A percentile compares a stretch with the other conserved stretches of the same genome.
Conservation (phyloP, 768 basidiomycete genomes). For the Pulveroboletus sp. region DNA sequence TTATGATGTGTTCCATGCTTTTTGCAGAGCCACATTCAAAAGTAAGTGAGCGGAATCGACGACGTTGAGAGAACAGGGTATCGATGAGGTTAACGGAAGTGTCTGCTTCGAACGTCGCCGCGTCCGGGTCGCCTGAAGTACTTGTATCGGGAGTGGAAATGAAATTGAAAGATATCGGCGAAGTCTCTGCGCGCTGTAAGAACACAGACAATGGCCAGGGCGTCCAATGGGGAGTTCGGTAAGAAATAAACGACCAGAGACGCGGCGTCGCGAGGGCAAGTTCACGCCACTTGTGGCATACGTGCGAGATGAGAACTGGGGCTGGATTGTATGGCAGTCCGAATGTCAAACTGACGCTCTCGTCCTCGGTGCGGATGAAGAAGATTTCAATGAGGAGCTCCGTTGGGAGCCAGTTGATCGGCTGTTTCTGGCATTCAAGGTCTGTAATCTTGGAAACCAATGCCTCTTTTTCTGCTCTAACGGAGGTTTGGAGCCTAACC, state of each 20-base stretch:
- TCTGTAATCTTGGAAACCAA: constrained; percentile 30
- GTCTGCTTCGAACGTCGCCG: constrained; percentile 12
- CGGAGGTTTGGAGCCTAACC: constrained; percentile 34
- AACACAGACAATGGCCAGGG: constrained; percentile 27
- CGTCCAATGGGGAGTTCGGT: constrained; percentile 25
- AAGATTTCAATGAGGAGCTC: constrained; percentile 50
- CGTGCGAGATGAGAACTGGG: constrained; percentile 44
- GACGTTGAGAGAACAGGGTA: constrained; percentile 18
- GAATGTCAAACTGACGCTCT: constrained; percentile 20
- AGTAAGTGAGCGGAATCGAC: constrained; percentile 33
- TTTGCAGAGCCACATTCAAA: constrained; percentile 30
- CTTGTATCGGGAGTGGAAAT: constrained; percentile 16
- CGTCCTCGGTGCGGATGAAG: constrained; percentile 26
- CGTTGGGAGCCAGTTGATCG: constrained; percentile 50
- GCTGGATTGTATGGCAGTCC: constrained; percentile 31
- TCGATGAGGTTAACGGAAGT: constrained; percentile 27
- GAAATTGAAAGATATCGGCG: constrained; percentile 37
- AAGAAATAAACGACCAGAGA: constrained; percentile 45
- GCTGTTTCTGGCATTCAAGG: constrained; percentile 41
- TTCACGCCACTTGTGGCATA: constrained; percentile 49
- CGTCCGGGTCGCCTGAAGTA: constrained; percentile 12
- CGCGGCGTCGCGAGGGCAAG: constrained; percentile 40
- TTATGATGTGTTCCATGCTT: constrained; percentile 29
- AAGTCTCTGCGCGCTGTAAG: constrained; percentile 34
- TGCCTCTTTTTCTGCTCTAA: constrained; percentile 32